Percentiles rank a stretch among this genome's conserved stretches.
Evolutionary conservation across 116 monocot genomes (phyloP).

Genomic region (Phalaenopsis hybrid): DNA sequence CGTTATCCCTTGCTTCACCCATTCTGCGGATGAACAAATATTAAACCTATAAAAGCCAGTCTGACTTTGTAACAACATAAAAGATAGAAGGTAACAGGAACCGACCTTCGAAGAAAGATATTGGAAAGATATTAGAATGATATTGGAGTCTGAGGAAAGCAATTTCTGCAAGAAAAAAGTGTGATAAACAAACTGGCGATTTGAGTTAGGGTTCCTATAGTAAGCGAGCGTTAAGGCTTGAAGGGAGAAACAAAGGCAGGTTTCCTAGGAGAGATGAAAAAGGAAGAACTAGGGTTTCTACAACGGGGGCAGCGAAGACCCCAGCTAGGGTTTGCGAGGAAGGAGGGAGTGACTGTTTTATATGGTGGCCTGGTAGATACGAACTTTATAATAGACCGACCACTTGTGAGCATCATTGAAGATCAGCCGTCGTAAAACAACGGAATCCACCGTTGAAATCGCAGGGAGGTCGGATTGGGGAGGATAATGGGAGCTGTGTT

Average conservation of each 20-base stretch:
- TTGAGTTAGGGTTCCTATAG: slow-evolving; percentile 12
- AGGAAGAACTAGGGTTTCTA: slow-evolving; percentile 6
- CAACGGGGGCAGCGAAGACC: background rate
- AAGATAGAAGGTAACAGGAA: background rate
- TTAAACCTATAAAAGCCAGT: slow-evolving; percentile 5
- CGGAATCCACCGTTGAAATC: background rate
- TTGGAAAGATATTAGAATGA: background rate
- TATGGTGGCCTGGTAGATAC: background rate
- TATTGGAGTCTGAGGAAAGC: background rate
- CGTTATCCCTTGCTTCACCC: slow-evolving; percentile 79
- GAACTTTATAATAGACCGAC: background rate
- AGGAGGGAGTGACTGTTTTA: background rate
- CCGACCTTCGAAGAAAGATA: slow-evolving; percentile 8
- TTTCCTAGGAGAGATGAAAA: background rate
- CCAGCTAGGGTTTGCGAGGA: slow-evolving; percentile 9
- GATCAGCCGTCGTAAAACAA: background rate
- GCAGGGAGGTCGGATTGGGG: too few relatives aligned
- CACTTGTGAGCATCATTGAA: background rate
- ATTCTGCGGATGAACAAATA: slow-evolving; percentile 31
- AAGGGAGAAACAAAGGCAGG: background rate
- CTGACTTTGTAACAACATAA: background rate
- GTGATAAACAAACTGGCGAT: slow-evolving; percentile 2
- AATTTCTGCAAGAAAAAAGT: slow-evolving; percentile 28
- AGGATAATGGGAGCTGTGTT: too few relatives aligned
- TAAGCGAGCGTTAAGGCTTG: background rate